These are phyloP conservation scores for Coniochaeta pulveracea DNA, from an alignment of 2,329 filamentous ascomycete species.

Conservation along the genomic window DNA sequence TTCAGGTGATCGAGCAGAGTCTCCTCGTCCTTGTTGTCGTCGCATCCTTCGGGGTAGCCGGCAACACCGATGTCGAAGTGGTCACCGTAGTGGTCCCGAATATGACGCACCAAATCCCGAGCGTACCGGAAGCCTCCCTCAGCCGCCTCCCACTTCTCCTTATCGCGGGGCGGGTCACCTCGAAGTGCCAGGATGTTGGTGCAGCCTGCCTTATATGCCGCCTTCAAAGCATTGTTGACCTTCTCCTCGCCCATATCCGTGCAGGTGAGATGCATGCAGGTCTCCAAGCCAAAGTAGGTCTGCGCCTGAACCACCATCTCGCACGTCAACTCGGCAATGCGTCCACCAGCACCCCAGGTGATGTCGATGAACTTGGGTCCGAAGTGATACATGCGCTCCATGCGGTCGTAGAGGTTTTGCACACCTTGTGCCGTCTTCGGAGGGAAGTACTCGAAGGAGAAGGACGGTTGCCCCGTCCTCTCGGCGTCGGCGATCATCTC, in stretches of 20 bases:
- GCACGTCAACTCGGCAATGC: conserved; percentile 81
- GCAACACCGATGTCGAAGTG: conserved; percentile 98
- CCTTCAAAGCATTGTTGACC: conserved; percentile 77
- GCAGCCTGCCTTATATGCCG: conserved; percentile 89
- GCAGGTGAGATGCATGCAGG: conserved; percentile 97
- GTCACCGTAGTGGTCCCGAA: conserved; percentile 65
- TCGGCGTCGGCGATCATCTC: conserved; percentile 80
- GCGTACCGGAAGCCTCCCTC: conserved; percentile 87
- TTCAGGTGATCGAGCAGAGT: conserved; percentile 83
- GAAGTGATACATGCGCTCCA: conserved; percentile 96
- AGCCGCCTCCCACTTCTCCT: conserved; percentile 84
- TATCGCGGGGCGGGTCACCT: conserved; percentile 86
- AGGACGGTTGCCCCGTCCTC: conserved; percentile 69
- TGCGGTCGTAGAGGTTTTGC: conserved; percentile 97
- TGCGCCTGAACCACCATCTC: conserved; percentile 98
- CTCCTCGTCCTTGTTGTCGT: conserved; percentile 84
- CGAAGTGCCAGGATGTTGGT: conserved; percentile 93
- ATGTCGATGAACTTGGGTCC: conserved; percentile 96
- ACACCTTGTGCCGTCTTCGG: conserved; percentile 96
- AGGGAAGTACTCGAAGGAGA: conserved; percentile 99
- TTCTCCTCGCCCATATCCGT: conserved; percentile 94
- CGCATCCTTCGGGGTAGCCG: conserved; percentile 89
- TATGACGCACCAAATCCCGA: conserved; percentile 71
- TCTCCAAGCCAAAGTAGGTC: conserved; percentile 90
- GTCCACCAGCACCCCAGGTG: conserved; percentile 94